phyloP scores from a whole-genome alignment of 805 yeast species.

The Saccharomycopsis oosterbeekiorum region DNA sequence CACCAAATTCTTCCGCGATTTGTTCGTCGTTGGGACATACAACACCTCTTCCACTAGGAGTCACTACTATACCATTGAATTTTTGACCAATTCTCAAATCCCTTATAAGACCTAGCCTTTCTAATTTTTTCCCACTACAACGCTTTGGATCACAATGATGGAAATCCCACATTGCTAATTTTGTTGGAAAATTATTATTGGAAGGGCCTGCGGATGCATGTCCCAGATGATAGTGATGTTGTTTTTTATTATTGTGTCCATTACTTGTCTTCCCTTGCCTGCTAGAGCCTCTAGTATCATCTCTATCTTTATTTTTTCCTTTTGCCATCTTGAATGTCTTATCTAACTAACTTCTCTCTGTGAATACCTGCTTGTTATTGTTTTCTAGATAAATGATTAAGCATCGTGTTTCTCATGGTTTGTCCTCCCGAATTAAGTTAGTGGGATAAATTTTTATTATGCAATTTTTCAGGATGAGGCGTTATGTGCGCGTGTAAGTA shows the following conservation, averaged over 20 bases:
- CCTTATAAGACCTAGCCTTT: conserved; percentile 74
- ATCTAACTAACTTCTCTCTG: too few relatives aligned
- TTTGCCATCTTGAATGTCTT: conserved; percentile 33
- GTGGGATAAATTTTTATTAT: background rate
- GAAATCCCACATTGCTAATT: conserved; percentile 97
- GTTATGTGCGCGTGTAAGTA: background rate
- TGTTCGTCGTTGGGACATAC: conserved; percentile 83
- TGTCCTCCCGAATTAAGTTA: background rate
- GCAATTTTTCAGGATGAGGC: background rate
- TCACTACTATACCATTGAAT: conserved; percentile 80
- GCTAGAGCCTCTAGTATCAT: background rate
- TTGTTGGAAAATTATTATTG: conserved; percentile 56
- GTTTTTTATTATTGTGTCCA: conserved; percentile 12
- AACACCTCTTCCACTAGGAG: conserved; percentile 85
- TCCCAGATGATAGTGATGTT: background rate
- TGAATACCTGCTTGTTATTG: too few relatives aligned
- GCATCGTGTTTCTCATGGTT: too few relatives aligned
- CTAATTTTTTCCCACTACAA: conserved; percentile 91
- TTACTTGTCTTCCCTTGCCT: conserved; percentile 5
- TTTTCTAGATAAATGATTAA: too few relatives aligned
- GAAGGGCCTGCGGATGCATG: conserved; percentile 22
- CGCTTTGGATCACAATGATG: conserved; percentile 98
- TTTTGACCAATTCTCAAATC: conserved; percentile 85
- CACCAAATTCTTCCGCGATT: conserved; percentile 71
- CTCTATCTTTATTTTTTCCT: conserved; percentile 32